Conservation (phyloP, 805 yeast genomes). For the Suhomyces tanzawaensis region DNA sequence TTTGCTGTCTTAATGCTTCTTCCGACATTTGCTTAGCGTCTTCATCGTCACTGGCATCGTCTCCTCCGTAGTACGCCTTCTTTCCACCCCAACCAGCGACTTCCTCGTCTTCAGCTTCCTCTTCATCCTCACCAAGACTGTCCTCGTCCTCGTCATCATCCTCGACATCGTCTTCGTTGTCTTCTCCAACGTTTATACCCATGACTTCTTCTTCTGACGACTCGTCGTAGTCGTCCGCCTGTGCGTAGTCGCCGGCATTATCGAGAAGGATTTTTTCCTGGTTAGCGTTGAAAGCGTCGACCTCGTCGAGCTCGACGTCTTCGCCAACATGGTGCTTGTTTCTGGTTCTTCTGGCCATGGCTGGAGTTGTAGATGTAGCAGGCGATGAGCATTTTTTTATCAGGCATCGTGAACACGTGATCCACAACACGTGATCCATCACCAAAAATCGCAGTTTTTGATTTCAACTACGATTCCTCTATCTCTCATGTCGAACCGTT, state of each 20-base stretch:
- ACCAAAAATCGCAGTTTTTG: neutral
- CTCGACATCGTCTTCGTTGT: slow-evolving; percentile 38
- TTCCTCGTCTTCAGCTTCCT: slow-evolving; percentile 25
- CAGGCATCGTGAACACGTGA: neutral
- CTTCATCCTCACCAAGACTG: slow-evolving; percentile 35
- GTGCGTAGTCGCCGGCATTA: slow-evolving; percentile 49
- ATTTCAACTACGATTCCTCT: too few relatives aligned
- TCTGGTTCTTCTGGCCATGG: slow-evolving; percentile 20
- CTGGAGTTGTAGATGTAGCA: neutral
- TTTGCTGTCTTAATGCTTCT: slow-evolving; percentile 86
- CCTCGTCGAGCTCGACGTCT: slow-evolving; percentile 55
- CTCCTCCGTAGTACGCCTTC: slow-evolving; percentile 52
- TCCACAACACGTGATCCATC: neutral
- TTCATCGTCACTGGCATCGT: slow-evolving; percentile 71
- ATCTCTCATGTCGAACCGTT: slow-evolving; percentile 44
- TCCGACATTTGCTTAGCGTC: slow-evolving; percentile 75
- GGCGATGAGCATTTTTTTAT: neutral
- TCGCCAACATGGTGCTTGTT: slow-evolving; percentile 8
- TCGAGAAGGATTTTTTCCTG: slow-evolving; percentile 56
- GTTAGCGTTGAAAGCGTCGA: slow-evolving; percentile 63
- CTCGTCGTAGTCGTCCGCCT: slow-evolving; percentile 22
- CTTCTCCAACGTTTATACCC: slow-evolving; percentile 33
- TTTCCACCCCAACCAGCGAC: slow-evolving; percentile 43
- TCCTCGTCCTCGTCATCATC: slow-evolving; percentile 45
- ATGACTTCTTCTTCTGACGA: slow-evolving; percentile 58